Conservation (phyloP, 805 yeast genomes). For the Candida arabinofermentans region DNA sequence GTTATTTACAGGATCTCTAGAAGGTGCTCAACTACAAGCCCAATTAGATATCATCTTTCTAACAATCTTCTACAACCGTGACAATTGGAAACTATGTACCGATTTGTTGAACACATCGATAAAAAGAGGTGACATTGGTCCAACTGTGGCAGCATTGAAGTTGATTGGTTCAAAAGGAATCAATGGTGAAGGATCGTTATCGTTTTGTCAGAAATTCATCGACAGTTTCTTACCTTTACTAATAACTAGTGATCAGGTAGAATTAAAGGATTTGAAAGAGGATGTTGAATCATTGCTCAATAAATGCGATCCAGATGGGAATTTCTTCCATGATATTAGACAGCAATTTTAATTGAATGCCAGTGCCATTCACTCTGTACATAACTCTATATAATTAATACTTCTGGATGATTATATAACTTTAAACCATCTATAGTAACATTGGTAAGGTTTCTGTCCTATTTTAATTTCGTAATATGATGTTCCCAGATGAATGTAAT, state of each 20-base stretch:
- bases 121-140: slow-evolving; percentile 12
- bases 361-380: too few species aligned
- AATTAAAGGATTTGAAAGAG: slow-evolving; percentile 1
- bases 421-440: slow-evolving; percentile 21
- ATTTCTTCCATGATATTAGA: slow-evolving; percentile 5
- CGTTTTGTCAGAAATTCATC: slow-evolving; percentile 9
- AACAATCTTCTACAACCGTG: slow-evolving; percentile 14
- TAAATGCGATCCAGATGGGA: slow-evolving; percentile 6
- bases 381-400: too few species aligned
- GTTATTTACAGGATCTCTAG: slow-evolving; percentile 5
- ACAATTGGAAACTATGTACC: slow-evolving; percentile 14
- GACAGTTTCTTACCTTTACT: slow-evolving; percentile 15
- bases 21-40: slow-evolving; percentile 4
- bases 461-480: slow-evolving; percentile 10
- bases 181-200: slow-evolving; percentile 1
- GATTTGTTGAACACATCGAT: slow-evolving; percentile 13
- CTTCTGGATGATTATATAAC: slow-evolving; percentile 6
- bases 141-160: slow-evolving; percentile 8
- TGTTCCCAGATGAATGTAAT: slow-evolving; percentile 12
- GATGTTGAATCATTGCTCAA: slow-evolving; percentile 1
- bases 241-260: slow-evolving; percentile 6
- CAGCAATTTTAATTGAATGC: too few species aligned
- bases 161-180: slow-evolving; percentile 6
- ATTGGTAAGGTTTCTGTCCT: slow-evolving; percentile 4
- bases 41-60: slow-evolving; percentile 14